Conservation (phyloP, 2,329 filamentous ascomycete species). For the Thelonectria discophora region DNA sequence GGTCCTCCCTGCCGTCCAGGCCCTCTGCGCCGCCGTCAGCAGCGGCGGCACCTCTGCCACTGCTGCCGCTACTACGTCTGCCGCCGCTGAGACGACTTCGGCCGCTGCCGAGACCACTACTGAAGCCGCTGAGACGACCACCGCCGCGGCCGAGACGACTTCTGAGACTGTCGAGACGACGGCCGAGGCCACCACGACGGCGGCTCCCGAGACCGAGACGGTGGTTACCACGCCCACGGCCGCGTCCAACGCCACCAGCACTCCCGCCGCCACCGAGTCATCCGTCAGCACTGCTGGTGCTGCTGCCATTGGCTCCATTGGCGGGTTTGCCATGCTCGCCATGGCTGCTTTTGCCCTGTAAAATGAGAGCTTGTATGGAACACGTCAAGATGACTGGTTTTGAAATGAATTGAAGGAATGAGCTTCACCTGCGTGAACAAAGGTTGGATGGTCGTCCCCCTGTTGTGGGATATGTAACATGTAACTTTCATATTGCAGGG, state of each 20-base stretch:
- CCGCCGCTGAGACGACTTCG: conserved; percentile 13
- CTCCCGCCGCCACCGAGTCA: conserved; percentile 3
- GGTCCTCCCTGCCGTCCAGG: conserved; percentile 50
- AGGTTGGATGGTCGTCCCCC: conserved; percentile 7
- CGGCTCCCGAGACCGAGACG: conserved; percentile 14
- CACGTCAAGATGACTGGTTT: conserved; percentile 18
- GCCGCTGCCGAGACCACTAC: conserved; percentile 18
- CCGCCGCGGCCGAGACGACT: conserved; percentile 22
- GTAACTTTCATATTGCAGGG: conserved; percentile 24
- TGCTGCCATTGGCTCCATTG: conserved; percentile 44
- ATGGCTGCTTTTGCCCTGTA: conserved; percentile 50
- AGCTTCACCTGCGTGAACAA: conserved; percentile 5
- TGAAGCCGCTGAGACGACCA: conserved; percentile 15
- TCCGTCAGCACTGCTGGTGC: conserved; percentile 43
- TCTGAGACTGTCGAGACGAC: conserved; percentile 19
- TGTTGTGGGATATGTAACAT: conserved; percentile 14
- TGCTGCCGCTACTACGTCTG: conserved; percentile 21
- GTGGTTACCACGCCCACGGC: conserved; percentile 26
- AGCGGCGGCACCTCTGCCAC: conserved; percentile 23
- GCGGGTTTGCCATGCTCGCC: conserved; percentile 46
- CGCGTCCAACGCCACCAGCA: conserved; percentile 21
- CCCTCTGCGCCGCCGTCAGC: conserved; percentile 44
- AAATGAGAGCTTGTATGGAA: conserved; percentile 18
- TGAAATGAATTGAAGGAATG: conserved; percentile 21
- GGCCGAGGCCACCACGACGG: conserved; percentile 22